These are phyloP conservation scores for Alternaria sp. DNA, from an alignment of 2,329 filamentous ascomycete species.

Conservation along the genomic window DNA sequence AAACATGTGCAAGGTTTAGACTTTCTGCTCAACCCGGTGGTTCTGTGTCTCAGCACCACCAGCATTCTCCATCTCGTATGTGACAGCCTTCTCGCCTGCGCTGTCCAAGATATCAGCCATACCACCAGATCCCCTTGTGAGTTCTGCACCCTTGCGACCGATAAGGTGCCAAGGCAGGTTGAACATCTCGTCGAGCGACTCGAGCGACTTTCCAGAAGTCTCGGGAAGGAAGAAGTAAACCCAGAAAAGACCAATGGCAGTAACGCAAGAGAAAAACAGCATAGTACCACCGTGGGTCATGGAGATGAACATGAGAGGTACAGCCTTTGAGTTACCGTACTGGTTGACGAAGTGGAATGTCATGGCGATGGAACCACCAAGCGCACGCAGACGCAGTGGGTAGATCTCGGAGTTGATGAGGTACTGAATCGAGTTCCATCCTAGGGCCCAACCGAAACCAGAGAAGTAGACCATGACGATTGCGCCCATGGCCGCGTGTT, in stretches of 20 bases:
- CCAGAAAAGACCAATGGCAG: conserved; percentile 72
- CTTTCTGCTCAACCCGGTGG: conserved; percentile 30
- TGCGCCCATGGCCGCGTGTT: conserved; percentile 69
- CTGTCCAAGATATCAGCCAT: conserved; percentile 45
- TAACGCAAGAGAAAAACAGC: conserved; percentile 76
- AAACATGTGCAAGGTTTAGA: conserved; percentile 8
- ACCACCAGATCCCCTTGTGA: conserved; percentile 43
- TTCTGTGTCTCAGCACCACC: conserved; percentile 17
- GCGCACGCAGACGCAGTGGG: conserved; percentile 74
- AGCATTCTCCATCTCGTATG: conserved; percentile 37
- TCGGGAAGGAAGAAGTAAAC: conserved; percentile 78
- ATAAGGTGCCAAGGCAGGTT: conserved; percentile 78
- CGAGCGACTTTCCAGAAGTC: conserved; percentile 69
- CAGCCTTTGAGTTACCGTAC: conserved; percentile 76
- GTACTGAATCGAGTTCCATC: conserved; percentile 80
- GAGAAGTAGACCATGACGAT: conserved; percentile 70
- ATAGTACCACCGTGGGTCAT: conserved; percentile 73
- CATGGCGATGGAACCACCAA: conserved; percentile 77
- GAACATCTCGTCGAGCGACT: conserved; percentile 77
- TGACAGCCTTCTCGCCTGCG: conserved; percentile 44
- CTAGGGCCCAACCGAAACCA: conserved; percentile 52
- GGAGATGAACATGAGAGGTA: conserved; percentile 76
- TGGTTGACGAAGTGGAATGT: conserved; percentile 81
- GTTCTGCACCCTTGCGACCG: conserved; percentile 57
- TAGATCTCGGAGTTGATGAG: conserved; percentile 80